Percentiles rank a stretch among this genome's conserved stretches.
phyloP scores from a whole-genome alignment of 345 rosid genomes.

The Kandelia obovata region DNA sequence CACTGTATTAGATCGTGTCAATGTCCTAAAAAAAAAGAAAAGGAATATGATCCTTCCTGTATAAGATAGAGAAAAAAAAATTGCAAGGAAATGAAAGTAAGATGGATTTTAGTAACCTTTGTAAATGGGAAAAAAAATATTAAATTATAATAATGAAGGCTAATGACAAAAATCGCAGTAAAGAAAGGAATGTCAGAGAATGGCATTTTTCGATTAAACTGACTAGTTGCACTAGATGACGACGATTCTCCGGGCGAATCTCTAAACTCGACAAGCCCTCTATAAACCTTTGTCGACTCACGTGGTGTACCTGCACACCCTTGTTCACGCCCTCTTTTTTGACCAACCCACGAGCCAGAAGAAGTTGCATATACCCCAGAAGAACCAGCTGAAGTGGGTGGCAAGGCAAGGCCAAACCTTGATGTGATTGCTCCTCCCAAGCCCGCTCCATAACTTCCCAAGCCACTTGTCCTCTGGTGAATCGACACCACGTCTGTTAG shows the following conservation, averaged over 20 bases:
- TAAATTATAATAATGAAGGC: background rate
- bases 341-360: constrained; percentile 35
- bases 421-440: constrained; percentile 14
- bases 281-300: constrained; percentile 30
- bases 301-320: constrained; percentile 15
- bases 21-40: background rate
- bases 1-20: background rate
- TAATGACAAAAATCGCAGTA: background rate
- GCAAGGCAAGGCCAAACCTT: constrained; percentile 10
- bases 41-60: too few relatives aligned
- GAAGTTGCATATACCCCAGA: constrained; percentile 14
- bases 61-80: too few relatives aligned
- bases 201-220: background rate
- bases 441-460: constrained; percentile 10
- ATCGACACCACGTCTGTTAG: constrained; percentile 64
- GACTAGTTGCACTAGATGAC: constrained; percentile 35
- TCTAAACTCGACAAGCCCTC: constrained; percentile 23
- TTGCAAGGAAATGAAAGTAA: too few relatives aligned
- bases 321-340: constrained; percentile 40
- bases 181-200: background rate
- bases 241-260: constrained; percentile 35
- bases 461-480: constrained; percentile 15
- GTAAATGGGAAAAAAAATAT: background rate
- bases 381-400: constrained; percentile 3
- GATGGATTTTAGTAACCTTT: background rate